Evolutionary conservation across 805 yeast species (phyloP).

Genomic region (Candida gorgasii): DNA sequence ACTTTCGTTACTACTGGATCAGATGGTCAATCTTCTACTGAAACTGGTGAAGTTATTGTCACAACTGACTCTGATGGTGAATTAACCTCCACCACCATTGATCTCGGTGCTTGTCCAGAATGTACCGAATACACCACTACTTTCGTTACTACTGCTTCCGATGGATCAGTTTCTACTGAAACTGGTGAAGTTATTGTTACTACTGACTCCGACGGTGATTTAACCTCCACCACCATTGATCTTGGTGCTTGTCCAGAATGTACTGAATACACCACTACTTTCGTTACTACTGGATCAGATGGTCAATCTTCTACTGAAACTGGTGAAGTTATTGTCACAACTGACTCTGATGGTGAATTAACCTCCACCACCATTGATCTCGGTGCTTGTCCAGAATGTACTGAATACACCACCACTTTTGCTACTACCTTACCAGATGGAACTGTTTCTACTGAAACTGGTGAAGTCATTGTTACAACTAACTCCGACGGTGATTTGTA

Average conservation of each 20-base stretch:
- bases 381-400: conserved; percentile 12
- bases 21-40: conserved; percentile 12
- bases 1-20: conserved; percentile 14
- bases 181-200: conserved; percentile 17
- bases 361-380: conserved; percentile 10
- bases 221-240: conserved; percentile 8
- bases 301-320: conserved; percentile 14
- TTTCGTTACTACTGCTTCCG: conserved; percentile 12
- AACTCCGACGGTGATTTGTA: conserved; percentile 16
- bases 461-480: conserved; percentile 16
- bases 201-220: conserved; percentile 13
- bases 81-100: conserved; percentile 8
- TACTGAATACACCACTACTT: conserved; percentile 15
- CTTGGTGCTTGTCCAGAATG: conserved; percentile 9
- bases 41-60: conserved; percentile 16
- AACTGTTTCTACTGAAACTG: conserved; percentile 13
- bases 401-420: conserved; percentile 17
- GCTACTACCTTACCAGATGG: conserved; percentile 14
- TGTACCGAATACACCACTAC: conserved; percentile 16
- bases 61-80: conserved; percentile 16
- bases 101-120: conserved; percentile 9
- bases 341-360: conserved; percentile 16
- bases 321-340: conserved; percentile 16
- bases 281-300: conserved; percentile 13
- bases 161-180: conserved; percentile 13